Evolutionary conservation across 2,329 filamentous ascomycete species (phyloP), one percentile per base, ranked within the genome.

Genomic region (Lasiodiplodia gonubiensis): DNA sequence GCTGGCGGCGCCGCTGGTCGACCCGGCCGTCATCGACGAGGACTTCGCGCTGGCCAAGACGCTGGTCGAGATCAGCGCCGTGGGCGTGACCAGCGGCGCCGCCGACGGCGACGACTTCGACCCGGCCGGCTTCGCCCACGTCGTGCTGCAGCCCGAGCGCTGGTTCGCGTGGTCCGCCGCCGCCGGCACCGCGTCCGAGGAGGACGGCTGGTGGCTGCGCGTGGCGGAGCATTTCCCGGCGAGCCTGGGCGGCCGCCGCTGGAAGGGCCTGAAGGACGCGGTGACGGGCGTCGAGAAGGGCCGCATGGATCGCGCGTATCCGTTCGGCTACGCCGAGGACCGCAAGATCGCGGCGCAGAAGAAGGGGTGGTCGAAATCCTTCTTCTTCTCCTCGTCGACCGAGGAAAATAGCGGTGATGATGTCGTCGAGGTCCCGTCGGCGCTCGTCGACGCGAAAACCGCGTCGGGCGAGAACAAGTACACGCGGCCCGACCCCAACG

Each of bases 1-100:
- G 33, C 70, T 73, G 51, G 70, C 67, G 3, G 68, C 72, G 7
- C 70, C 74, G 8, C 67, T 77, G 52, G 64, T 70, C 18, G 68
- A 73, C 51, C 53, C 61, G 8, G 16, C 60, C 54, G 67, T 65
- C 57, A 54, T 83, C 53, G 80, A 80, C 0, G 55, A 61, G 0
- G 37, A 30, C 37, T 73, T 84, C 3, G 84, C 82, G 2, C 83
- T 85, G 2, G 70, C 75, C 23, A 83, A 80, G 0, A 74, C 74
- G 18, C 61, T 72, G 5, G 37, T 37, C 37, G 63, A 65, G 12
- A 21, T 27, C 18, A 33, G 27, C 25, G 14, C 27, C 25, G 16
- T 5, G 10, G 42, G 42, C 42, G 42, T 21, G 14, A 39, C 12
- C 4, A 37, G 35, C 35, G 12, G 35, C 35, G 35, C 35, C 10